Percentiles rank a stretch among this genome's conserved stretches.
These are phyloP conservation scores for Desmodesmus armatus DNA, from an alignment of 139 green algal species.

Conservation along the genomic window DNA sequence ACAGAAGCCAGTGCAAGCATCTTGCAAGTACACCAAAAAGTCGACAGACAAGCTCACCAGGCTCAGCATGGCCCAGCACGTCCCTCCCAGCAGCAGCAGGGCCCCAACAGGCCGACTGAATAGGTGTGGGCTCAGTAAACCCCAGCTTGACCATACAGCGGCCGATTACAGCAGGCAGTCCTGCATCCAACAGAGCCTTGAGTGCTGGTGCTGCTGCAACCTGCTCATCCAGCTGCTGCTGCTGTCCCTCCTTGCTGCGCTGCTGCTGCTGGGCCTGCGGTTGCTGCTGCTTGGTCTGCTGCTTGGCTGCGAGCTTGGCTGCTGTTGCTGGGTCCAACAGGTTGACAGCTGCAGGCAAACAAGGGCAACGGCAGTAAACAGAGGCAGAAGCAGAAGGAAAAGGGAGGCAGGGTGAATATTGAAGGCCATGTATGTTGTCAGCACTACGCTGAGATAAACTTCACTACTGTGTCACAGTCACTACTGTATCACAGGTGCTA, in stretches of 20 bases:
- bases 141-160: constrained; percentile 73
- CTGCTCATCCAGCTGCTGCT: constrained; percentile 4
- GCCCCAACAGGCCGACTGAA: constrained; percentile 70
- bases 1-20: too few species aligned
- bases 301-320: too few species aligned
- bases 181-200: not conserved
- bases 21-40: too few species aligned
- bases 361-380: too few species aligned
- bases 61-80: constrained; percentile 74
- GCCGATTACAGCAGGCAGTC: constrained; percentile 51
- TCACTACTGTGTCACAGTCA: too few species aligned
- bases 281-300: constrained; percentile 11
- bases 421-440: not conserved
- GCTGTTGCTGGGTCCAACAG: not conserved
- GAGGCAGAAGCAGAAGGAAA: not conserved
- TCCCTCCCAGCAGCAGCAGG: constrained; percentile 47
- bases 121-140: constrained; percentile 72
- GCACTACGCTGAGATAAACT: not conserved
- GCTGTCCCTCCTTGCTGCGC: constrained; percentile 12
- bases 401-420: not conserved
- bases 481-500: too few species aligned
- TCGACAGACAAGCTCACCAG: too few species aligned
- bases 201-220: constrained; percentile 4
- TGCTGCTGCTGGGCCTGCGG: constrained; percentile 15
- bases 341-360: not conserved